Conservation (phyloP, 768 basidiomycete species). For the Termitomyces sp. region DNA sequence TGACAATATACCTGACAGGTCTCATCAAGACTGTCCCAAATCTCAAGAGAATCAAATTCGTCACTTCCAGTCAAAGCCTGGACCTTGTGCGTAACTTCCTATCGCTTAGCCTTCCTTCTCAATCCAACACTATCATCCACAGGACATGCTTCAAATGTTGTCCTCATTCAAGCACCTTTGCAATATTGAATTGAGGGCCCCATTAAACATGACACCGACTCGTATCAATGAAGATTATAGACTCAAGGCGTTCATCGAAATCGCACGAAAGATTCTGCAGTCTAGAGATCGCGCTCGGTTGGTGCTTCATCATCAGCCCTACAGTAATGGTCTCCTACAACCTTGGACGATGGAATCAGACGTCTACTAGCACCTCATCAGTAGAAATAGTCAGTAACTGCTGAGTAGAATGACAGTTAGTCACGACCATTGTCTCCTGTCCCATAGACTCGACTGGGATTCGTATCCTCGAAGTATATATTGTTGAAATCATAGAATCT, state of each 20-base stretch:
- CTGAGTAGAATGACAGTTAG: no score
- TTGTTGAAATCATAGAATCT: no score
- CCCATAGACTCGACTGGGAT: neutral
- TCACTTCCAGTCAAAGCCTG: neutral
- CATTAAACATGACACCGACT: neutral
- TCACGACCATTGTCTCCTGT: no score
- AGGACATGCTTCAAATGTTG: neutral
- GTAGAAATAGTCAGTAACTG: neutral
- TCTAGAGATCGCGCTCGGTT: neutral
- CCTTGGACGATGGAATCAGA: neutral
- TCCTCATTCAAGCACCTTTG: neutral
- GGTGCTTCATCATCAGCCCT: neutral
- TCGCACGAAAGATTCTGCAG: neutral
- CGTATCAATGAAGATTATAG: neutral
- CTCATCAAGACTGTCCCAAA: neutral
- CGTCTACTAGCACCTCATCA: neutral
- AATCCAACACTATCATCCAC: neutral
- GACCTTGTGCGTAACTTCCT: neutral
- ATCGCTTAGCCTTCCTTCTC: neutral
- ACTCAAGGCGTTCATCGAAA: neutral
- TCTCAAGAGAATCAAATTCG: neutral
- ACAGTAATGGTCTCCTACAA: neutral
- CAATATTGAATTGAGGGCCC: neutral
- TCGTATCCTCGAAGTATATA: neutral
- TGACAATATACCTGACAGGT: neutral